Percentiles rank a stretch among this genome's conserved stretches.
Evolutionary conservation across 345 rosid species (phyloP).

Genomic region (Microcos paniculata): DNA sequence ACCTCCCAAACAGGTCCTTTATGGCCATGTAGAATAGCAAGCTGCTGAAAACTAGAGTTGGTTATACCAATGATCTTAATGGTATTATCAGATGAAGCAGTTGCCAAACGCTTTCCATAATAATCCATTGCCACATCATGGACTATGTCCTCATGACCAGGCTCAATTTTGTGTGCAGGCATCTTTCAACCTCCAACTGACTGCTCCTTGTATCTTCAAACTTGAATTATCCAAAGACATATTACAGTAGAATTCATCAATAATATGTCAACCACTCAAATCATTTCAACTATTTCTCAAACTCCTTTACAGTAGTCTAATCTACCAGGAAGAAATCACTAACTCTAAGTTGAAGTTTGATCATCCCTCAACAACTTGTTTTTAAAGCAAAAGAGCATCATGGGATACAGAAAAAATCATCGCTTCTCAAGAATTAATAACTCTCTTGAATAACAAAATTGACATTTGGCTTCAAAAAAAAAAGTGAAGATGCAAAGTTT

Average conservation of each 20-base stretch:
- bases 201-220: conserved; percentile 10
- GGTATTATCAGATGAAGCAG: conserved; percentile 59
- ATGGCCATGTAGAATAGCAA: conserved; percentile 57
- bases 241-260: background rate
- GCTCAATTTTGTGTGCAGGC: conserved; percentile 62
- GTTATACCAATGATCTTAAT: conserved; percentile 52
- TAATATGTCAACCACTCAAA: background rate
- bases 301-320: background rate
- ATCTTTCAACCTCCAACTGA: conserved; percentile 22
- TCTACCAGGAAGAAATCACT: background rate
- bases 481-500: background rate
- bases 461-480: background rate
- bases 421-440: background rate
- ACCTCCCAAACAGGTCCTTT: conserved; percentile 68
- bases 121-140: conserved; percentile 69
- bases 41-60: conserved; percentile 48
- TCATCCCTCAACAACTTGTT: background rate
- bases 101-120: conserved; percentile 63
- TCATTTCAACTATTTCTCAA: background rate
- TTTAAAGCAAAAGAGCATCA: background rate
- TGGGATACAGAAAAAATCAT: background rate
- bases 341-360: background rate
- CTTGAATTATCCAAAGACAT: background rate
- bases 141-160: conserved; percentile 52
- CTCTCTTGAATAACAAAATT: background rate